A percentile compares a stretch with the other conserved stretches of the same genome.
These are phyloP conservation scores for Exophiala aquamarina DNA, from an alignment of 2,329 filamentous ascomycete genomes.

Conservation along the genomic window DNA sequence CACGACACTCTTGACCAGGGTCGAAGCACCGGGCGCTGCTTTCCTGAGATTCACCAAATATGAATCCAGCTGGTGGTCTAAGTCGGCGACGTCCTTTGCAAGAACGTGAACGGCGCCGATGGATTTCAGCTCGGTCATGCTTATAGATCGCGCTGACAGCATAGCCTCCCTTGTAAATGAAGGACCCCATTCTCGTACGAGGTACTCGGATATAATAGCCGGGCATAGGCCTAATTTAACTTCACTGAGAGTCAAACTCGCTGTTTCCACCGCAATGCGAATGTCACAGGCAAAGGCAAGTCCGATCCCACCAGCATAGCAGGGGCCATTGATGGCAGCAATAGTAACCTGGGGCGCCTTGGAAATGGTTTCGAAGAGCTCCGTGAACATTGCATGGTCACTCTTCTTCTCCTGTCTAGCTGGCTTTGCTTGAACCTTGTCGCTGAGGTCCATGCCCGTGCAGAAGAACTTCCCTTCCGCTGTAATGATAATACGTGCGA, in stretches of 20 bases:
- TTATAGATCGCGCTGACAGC: constrained; percentile 36
- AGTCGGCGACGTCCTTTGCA: constrained; percentile 26
- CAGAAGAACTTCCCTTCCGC: constrained; percentile 25
- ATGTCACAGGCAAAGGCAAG: constrained; percentile 46
- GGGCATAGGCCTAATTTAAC: constrained; percentile 41
- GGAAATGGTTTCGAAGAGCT: constrained; percentile 41
- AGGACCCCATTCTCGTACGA: constrained; percentile 41
- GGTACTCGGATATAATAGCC: constrained; percentile 42
- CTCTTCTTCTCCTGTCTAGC: constrained; percentile 25
- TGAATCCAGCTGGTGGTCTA: constrained; percentile 26
- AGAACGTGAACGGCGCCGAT: constrained; percentile 26
- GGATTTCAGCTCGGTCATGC: constrained; percentile 29
- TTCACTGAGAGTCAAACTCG: constrained; percentile 39
- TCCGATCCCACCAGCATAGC: constrained; percentile 46
- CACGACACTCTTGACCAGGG: constrained; percentile 37
- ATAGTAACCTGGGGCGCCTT: constrained; percentile 43
- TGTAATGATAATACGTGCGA: constrained; percentile 32
- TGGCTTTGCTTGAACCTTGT: constrained; percentile 28
- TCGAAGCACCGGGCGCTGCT: constrained; percentile 33
- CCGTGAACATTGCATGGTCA: constrained; percentile 15
- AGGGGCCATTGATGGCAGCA: constrained; percentile 43
- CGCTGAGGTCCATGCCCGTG: constrained; percentile 24
- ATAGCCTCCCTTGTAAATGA: constrained; percentile 40
- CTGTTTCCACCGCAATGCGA: constrained; percentile 25
- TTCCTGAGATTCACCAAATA: constrained; percentile 28